These are phyloP conservation scores for Lactarius pseudohatsudake DNA, from an alignment of 768 basidiomycete species.

Conservation along the genomic window DNA sequence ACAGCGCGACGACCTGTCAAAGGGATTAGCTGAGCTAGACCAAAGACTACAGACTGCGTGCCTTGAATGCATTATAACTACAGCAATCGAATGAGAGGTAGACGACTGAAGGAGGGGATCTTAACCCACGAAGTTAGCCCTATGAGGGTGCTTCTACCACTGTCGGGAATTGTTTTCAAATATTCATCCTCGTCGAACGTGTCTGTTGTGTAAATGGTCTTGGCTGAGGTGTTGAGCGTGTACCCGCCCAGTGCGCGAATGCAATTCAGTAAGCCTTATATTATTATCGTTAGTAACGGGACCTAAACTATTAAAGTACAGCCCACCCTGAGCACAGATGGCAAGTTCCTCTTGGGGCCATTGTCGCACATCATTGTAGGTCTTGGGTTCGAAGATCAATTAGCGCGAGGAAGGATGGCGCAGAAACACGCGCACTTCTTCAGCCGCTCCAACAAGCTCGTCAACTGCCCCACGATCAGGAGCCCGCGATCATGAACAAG, in stretches of 20 bases:
- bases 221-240: slow-evolving; percentile 48
- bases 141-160: slow-evolving; percentile 50
- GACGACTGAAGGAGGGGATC: neutral
- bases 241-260: slow-evolving; percentile 64
- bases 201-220: slow-evolving; percentile 60
- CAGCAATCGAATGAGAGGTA: neutral
- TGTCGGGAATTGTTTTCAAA: slow-evolving; percentile 43
- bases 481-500: neutral
- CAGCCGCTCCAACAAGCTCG: slow-evolving; percentile 55
- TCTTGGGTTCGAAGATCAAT: slow-evolving; percentile 38
- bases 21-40: neutral
- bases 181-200: slow-evolving; percentile 58
- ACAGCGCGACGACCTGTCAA: slow-evolving; percentile 58
- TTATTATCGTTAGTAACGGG: neutral
- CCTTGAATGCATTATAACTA: slow-evolving; percentile 70
- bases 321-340: slow-evolving; percentile 53
- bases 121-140: slow-evolving; percentile 57
- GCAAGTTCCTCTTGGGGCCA: slow-evolving; percentile 56
- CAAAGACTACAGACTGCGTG: slow-evolving; percentile 28
- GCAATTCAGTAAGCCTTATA: slow-evolving; percentile 56
- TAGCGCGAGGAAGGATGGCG: slow-evolving; percentile 3
- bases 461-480: slow-evolving; percentile 44
- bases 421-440: slow-evolving; percentile 49
- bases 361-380: slow-evolving; percentile 52
- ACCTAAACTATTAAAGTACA: slow-evolving; percentile 6